phyloP scores from a whole-genome alignment of 2,329 filamentous ascomycete genomes.

The Grosmannia huntii region DNA sequence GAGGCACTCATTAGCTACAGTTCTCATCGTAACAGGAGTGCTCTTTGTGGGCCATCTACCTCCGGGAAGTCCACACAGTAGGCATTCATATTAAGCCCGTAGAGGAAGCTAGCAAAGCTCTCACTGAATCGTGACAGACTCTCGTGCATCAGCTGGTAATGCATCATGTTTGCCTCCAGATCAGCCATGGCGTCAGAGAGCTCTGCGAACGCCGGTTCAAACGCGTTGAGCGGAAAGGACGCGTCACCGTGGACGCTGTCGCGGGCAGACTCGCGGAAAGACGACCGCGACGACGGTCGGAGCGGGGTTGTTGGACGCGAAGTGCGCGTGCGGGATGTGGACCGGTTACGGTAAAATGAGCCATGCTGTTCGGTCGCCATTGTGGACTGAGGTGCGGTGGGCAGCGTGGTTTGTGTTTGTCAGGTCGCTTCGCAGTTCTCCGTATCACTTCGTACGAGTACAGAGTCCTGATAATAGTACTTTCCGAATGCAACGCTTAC shows the following conservation, averaged over 20 bases:
- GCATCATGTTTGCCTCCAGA: constrained; percentile 93
- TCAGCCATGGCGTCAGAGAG: constrained; percentile 89
- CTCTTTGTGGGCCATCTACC: constrained; percentile 33
- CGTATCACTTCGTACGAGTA: too few relatives aligned
- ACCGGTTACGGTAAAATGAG: constrained; percentile 23
- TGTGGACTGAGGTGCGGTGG: neutral
- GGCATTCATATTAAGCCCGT: constrained; percentile 96
- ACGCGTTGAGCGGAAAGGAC: constrained; percentile 60
- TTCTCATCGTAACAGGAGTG: neutral
- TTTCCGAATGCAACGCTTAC: neutral
- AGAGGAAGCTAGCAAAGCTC: constrained; percentile 89
- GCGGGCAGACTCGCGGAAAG: constrained; percentile 64
- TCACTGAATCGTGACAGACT: constrained; percentile 87
- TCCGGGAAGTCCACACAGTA: constrained; percentile 98
- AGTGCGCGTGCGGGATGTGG: constrained; percentile 47
- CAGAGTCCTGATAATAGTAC: neutral
- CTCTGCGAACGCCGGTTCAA: constrained; percentile 88
- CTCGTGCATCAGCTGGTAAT: constrained; percentile 94
- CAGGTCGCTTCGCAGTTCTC: neutral
- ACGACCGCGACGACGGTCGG: constrained; percentile 78
- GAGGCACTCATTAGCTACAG: neutral
- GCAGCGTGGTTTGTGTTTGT: neutral
- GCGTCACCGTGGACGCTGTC: constrained; percentile 39
- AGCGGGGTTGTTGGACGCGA: constrained; percentile 86
- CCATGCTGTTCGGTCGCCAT: neutral